Percentiles rank a stretch among this genome's conserved stretches.
phyloP scores from a whole-genome alignment of 352 stramenopile genomes.

The Globisporangium perplexum region DNA sequence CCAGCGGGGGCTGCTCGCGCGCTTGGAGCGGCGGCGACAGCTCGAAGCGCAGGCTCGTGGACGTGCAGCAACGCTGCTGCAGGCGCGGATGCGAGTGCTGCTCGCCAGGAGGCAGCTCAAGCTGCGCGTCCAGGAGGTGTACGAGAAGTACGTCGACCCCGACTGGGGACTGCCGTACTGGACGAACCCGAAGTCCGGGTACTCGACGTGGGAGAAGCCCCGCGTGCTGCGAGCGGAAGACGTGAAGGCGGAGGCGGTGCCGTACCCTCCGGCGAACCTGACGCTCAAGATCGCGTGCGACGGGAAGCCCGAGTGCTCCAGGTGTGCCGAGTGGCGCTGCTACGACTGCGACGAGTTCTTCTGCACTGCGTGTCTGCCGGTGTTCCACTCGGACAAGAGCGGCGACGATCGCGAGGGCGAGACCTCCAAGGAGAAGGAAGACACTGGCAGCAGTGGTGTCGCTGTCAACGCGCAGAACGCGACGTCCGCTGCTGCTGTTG shows the following conservation, averaged over 20 bases:
- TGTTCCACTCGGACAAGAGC: slow-evolving; percentile 28
- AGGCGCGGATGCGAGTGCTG: slow-evolving; percentile 23
- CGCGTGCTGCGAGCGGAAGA: slow-evolving; percentile 41
- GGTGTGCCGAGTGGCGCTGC: slow-evolving; percentile 54
- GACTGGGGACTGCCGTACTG: slow-evolving; percentile 61
- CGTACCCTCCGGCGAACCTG: slow-evolving; percentile 30
- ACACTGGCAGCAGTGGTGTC: not conserved
- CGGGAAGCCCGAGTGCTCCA: slow-evolving; percentile 28
- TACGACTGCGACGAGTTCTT: slow-evolving; percentile 57
- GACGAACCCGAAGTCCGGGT: slow-evolving; percentile 59
- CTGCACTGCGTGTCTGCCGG: slow-evolving; percentile 31
- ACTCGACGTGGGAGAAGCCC: slow-evolving; percentile 69
- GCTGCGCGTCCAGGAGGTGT: slow-evolving; percentile 29
- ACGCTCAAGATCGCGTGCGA: slow-evolving; percentile 39
- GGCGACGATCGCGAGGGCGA: not conserved
- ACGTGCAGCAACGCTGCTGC: slow-evolving; percentile 25
- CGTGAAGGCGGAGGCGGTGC: slow-evolving; percentile 37
- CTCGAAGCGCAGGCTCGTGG: slow-evolving; percentile 11
- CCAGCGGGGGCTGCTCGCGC: slow-evolving; percentile 22
- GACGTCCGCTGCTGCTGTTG: not conserved
- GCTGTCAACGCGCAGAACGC: too few species aligned
- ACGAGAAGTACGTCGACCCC: slow-evolving; percentile 72
- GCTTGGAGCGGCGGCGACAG: slow-evolving; percentile 10
- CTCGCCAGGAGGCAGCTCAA: slow-evolving; percentile 29
- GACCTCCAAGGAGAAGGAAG: too few species aligned